These are phyloP conservation scores for Hemileccinum impolitum DNA, from an alignment of 768 basidiomycete genomes.

Conservation along the genomic window DNA sequence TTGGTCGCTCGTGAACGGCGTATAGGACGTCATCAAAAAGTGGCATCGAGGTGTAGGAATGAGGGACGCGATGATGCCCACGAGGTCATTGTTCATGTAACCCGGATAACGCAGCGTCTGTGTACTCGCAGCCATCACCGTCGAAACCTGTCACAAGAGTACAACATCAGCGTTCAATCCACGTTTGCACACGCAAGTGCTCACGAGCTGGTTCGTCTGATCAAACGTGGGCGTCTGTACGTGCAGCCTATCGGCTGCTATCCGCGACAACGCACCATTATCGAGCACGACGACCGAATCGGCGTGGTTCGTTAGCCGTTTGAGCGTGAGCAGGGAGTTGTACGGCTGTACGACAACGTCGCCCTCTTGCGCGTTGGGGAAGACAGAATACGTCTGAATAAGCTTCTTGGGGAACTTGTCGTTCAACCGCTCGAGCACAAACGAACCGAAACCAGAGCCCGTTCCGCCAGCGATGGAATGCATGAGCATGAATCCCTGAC, in stretches of 20 bases:
- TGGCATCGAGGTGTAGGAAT: conserved; percentile 97
- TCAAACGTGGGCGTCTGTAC: conserved; percentile 84
- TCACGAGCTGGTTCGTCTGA: conserved; percentile 87
- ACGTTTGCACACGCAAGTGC: conserved; percentile 15
- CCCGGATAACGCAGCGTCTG: conserved; percentile 95
- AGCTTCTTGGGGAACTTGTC: conserved; percentile 99
- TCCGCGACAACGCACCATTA: conserved; percentile 89
- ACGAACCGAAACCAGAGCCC: conserved; percentile 98
- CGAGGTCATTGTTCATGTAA: conserved; percentile 98
- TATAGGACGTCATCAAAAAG: conserved; percentile 91
- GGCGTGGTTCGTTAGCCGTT: conserved; percentile 92
- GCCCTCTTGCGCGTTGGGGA: conserved; percentile 88
- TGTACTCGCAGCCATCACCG: conserved; percentile 96
- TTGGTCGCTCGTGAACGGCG: conserved; percentile 95
- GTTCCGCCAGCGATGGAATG: conserved; percentile 99
- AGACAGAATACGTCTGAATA: conserved; percentile 98
- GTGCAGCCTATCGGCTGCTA: conserved; percentile 90
- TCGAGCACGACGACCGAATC: conserved; percentile 97
- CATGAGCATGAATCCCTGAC: conserved; percentile 96
- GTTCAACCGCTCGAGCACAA: conserved; percentile 91
- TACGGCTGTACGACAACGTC: conserved; percentile 99
- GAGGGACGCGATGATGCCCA: conserved; percentile 93
- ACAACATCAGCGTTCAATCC: background rate
- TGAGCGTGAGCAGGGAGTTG: conserved; percentile 90
- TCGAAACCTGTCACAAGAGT: conserved; percentile 65